These are phyloP conservation scores for Buxus sempervirens DNA, from an alignment of 164 flowering plant species.

Conservation along the genomic window DNA sequence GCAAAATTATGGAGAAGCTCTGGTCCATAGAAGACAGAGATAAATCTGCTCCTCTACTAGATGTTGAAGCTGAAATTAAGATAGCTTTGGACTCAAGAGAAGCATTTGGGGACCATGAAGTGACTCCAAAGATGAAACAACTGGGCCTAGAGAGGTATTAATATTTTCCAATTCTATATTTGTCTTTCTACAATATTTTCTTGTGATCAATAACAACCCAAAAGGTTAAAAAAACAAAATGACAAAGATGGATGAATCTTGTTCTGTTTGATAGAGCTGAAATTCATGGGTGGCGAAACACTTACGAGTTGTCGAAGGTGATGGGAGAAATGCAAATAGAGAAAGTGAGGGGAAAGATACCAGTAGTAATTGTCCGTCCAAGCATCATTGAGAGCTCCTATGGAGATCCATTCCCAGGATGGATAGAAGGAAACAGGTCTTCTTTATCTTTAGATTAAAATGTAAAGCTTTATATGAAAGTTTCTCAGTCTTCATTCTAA, in stretches of 20 bases:
- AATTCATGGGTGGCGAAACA: slow-evolving; percentile 87
- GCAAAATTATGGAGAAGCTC: slow-evolving; percentile 73
- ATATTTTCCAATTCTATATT: background rate
- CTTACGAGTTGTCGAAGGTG: slow-evolving; percentile 88
- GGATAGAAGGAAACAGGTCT: slow-evolving; percentile 96
- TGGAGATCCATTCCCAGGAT: slow-evolving; percentile 86
- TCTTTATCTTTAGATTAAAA: background rate
- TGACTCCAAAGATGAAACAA: slow-evolving; percentile 64
- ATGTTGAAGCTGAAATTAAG: slow-evolving; percentile 63
- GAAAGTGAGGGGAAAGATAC: slow-evolving; percentile 69
- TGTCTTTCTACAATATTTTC: background rate
- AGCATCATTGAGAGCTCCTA: slow-evolving; percentile 87
- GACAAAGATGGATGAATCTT: background rate
- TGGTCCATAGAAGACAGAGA: slow-evolving; percentile 56
- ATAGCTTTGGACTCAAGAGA: slow-evolving; percentile 38
- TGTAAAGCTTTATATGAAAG: too few species aligned
- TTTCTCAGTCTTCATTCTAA: background rate
- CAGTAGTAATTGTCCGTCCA: slow-evolving; percentile 77
- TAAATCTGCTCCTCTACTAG: slow-evolving; percentile 35
- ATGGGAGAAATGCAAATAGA: slow-evolving; percentile 98
- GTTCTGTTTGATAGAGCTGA: slow-evolving; percentile 52
- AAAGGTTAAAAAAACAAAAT: background rate
- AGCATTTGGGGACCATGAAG: slow-evolving; percentile 25
- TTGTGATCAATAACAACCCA: too few species aligned
- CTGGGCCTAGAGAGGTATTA: slow-evolving; percentile 72